Evolutionary conservation across 148 eudicot genomes (phyloP).

Genomic region (Arbutus unedo): DNA sequence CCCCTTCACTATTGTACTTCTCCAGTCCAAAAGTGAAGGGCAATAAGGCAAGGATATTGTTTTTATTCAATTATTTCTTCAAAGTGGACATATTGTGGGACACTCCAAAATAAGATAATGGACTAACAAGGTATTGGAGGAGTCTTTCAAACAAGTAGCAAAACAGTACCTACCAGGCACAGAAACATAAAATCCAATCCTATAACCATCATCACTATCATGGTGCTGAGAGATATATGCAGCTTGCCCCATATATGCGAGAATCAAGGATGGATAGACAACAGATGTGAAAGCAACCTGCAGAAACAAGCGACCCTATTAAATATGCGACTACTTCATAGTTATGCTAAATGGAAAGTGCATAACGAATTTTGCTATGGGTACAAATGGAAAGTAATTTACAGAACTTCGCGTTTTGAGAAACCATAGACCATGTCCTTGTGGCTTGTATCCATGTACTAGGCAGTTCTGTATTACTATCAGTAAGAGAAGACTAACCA

Average conservation of each 20-base stretch:
- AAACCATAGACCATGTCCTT: background rate
- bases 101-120: background rate
- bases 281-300: constrained; percentile 82
- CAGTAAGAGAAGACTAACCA: background rate
- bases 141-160: background rate
- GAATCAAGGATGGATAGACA: constrained; percentile 88
- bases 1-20: background rate
- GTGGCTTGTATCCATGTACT: background rate
- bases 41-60: background rate
- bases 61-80: background rate
- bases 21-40: background rate
- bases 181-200: constrained; percentile 86
- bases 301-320: background rate
- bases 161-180: constrained; percentile 64
- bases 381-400: background rate
- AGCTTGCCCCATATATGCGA: constrained; percentile 99
- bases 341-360: too few relatives aligned
- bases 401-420: constrained; percentile 1
- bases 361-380: too few relatives aligned
- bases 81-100: background rate
- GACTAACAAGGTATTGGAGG: background rate
- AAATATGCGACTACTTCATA: background rate
- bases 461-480: background rate
- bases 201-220: constrained; percentile 38
- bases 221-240: constrained; percentile 90